Evolutionary conservation across 73 alveolate genomes (phyloP).

Genomic region (Tetrahymena borealis): DNA sequence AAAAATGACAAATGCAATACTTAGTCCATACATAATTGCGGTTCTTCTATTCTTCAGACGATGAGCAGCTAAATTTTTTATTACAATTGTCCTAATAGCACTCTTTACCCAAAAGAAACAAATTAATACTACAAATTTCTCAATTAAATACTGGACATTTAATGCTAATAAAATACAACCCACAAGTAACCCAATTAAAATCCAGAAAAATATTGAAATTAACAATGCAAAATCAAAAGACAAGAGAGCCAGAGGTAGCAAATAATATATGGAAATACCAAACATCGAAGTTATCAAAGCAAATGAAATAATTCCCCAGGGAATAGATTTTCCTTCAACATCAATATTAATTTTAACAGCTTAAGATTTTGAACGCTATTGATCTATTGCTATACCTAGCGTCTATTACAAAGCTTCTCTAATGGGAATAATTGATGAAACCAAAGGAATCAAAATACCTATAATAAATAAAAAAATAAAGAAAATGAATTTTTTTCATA

Average conservation of each 20-base stretch:
- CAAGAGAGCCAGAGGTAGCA: conserved; percentile 86
- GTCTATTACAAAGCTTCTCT: conserved; percentile 45
- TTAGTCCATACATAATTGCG: conserved; percentile 78
- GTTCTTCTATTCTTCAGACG: conserved; percentile 90
- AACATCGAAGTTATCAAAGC: conserved; percentile 86
- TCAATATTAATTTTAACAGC: conserved; percentile 51
- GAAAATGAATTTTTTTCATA: no score
- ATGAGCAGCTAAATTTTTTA: conserved; percentile 92
- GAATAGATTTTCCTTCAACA: conserved; percentile 15
- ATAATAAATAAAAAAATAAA: background rate
- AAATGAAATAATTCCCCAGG: conserved; percentile 46
- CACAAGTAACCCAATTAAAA: conserved; percentile 82
- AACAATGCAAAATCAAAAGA: conserved; percentile 77
- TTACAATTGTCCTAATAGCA: conserved; percentile 72
- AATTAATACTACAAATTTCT: conserved; percentile 57
- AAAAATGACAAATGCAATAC: conserved; percentile 86
- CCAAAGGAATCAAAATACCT: conserved; percentile 70
- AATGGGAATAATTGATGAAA: conserved; percentile 61
- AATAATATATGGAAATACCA: conserved; percentile 92
- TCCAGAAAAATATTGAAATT: conserved; percentile 82
- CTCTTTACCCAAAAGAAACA: conserved; percentile 73
- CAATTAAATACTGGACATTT: conserved; percentile 71
- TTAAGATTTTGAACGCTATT: conserved; percentile 50
- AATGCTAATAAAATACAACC: conserved; percentile 89
- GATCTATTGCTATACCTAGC: conserved; percentile 64